Evolutionary conservation across 2,329 filamentous ascomycete species (phyloP).

Genomic region (Epichloe glyceriae): DNA sequence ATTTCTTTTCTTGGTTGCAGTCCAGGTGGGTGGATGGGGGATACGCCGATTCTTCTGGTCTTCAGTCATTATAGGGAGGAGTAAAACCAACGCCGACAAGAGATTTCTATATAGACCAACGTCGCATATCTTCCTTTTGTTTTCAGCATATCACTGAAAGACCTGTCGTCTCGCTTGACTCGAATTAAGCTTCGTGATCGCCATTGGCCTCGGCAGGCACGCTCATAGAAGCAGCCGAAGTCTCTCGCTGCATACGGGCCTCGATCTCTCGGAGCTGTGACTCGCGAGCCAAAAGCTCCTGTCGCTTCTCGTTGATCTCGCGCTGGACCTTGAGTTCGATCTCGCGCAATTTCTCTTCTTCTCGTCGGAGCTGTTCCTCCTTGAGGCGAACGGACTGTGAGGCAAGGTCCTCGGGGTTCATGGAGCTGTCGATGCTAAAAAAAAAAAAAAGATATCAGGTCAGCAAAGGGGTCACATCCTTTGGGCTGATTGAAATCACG

Average conservation of each 20-base stretch:
- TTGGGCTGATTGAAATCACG: background rate
- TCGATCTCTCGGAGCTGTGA: slow-evolving; percentile 98
- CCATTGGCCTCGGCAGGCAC: slow-evolving; percentile 39
- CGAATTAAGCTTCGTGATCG: slow-evolving; percentile 36
- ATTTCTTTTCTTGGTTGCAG: slow-evolving; percentile 20
- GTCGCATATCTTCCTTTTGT: slow-evolving; percentile 20
- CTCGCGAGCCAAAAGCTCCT: slow-evolving; percentile 93
- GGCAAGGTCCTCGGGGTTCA: slow-evolving; percentile 95
- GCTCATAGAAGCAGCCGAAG: slow-evolving; percentile 28
- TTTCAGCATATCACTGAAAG: slow-evolving; percentile 20
- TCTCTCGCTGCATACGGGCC: slow-evolving; percentile 88
- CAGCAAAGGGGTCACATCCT: slow-evolving; percentile 12
- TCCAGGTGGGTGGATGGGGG: slow-evolving; percentile 15
- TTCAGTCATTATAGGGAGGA: slow-evolving; percentile 21
- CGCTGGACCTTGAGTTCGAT: slow-evolving; percentile 99
- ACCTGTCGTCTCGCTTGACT: slow-evolving; percentile 16
- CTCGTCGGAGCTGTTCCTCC: slow-evolving; percentile 97
- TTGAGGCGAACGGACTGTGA: slow-evolving; percentile 96
- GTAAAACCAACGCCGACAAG: slow-evolving; percentile 36
- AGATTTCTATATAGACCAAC: slow-evolving; percentile 29
- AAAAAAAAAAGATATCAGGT: slow-evolving; percentile 12
- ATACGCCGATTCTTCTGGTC: slow-evolving; percentile 29
- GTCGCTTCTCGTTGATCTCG: slow-evolving; percentile 99
- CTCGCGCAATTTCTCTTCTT: slow-evolving; percentile 99
- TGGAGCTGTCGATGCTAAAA: slow-evolving; percentile 55